Evolutionary conservation across 176 grass and related monocot species (phyloP).

Genomic region (Phoenix roebelenii): DNA sequence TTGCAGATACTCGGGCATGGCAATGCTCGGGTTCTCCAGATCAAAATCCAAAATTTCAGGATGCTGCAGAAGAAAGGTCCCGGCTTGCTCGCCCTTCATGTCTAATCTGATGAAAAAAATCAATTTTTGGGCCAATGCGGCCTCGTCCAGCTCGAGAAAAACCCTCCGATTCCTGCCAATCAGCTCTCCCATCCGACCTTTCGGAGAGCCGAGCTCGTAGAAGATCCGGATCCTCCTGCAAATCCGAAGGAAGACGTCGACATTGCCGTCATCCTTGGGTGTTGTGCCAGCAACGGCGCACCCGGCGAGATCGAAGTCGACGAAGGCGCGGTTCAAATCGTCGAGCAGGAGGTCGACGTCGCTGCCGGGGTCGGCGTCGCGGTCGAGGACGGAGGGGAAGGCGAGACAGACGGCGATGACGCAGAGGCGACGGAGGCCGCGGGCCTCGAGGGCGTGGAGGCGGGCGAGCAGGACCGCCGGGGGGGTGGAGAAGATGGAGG

Average conservation of each 20-base stretch:
- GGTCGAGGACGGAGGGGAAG: constrained; percentile 36
- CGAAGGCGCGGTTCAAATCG: constrained; percentile 39
- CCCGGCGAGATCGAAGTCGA: constrained; percentile 19
- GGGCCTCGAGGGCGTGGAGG: constrained; percentile 36
- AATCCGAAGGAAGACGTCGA: constrained; percentile 49
- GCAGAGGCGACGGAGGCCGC: constrained; percentile 28
- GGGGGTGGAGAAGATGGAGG: neutral
- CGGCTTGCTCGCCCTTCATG: constrained; percentile 37
- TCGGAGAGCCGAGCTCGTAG: constrained; percentile 43
- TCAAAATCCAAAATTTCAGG: constrained; percentile 44
- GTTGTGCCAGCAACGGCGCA: neutral
- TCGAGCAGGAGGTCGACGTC: constrained; percentile 28
- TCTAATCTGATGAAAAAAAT: constrained; percentile 57
- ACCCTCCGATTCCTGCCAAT: constrained; percentile 33
- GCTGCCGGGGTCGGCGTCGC: constrained; percentile 22
- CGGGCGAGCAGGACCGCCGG: constrained; percentile 31
- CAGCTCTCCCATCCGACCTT: constrained; percentile 48
- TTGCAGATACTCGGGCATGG: constrained; percentile 49
- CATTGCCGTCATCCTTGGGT: constrained; percentile 22
- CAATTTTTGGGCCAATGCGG: constrained; percentile 40
- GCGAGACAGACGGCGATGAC: constrained; percentile 56
- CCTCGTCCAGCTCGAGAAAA: constrained; percentile 51
- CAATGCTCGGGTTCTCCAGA: constrained; percentile 41
- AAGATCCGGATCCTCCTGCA: constrained; percentile 57
- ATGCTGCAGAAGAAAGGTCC: constrained; percentile 47